Evolutionary conservation across 805 yeast genomes (phyloP).

Genomic region (Clavispora santaluciae): DNA sequence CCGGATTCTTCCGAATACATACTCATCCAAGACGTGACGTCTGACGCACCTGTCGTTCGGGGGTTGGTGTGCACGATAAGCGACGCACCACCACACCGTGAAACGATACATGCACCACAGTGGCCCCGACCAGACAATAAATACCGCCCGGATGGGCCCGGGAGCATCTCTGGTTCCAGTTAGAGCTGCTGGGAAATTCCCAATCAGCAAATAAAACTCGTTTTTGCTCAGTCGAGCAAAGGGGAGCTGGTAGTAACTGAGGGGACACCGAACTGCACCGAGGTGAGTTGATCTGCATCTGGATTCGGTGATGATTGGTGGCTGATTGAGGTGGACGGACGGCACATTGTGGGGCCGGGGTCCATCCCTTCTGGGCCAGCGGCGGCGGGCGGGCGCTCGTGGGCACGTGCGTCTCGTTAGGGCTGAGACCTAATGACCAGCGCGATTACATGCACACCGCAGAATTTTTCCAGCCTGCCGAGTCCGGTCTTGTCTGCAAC

Average conservation of each 20-base stretch:
- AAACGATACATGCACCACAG: too few relatives aligned
- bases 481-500: slow-evolving; percentile 1
- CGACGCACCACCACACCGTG: background rate
- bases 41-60: background rate
- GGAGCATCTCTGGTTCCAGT: too few relatives aligned
- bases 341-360: too few relatives aligned
- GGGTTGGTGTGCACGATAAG: slow-evolving; percentile 1
- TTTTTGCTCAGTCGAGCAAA: too few relatives aligned
- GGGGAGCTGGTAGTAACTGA: background rate
- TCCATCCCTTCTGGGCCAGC: too few relatives aligned
- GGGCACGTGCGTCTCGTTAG: background rate
- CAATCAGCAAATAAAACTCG: background rate
- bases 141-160: too few relatives aligned
- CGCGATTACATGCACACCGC: slow-evolving; percentile 1
- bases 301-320: too few relatives aligned
- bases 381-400: background rate
- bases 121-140: too few relatives aligned
- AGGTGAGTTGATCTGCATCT: background rate
- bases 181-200: too few relatives aligned
- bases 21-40: too few relatives aligned
- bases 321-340: too few relatives aligned
- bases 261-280: background rate
- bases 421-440: background rate
- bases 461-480: background rate
- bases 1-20: too few relatives aligned